phyloP scores from a whole-genome alignment of 2,329 filamentous ascomycete genomes.

The Alternaria sp. region DNA sequence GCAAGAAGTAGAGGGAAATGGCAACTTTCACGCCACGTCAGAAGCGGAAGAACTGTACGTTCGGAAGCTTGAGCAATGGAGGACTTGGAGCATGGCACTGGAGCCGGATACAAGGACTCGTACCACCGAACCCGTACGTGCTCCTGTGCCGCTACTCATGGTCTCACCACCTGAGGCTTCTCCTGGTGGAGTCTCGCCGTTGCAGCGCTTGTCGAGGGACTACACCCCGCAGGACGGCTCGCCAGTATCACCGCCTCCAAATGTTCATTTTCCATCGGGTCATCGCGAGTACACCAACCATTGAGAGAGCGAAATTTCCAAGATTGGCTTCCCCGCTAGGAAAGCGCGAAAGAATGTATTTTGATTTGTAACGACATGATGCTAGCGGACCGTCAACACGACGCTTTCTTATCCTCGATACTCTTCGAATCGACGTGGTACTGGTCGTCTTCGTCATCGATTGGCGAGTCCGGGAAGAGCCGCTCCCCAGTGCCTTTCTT shows the following conservation, averaged over 20 bases:
- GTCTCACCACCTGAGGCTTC: constrained; percentile 8
- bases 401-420: constrained; percentile 9
- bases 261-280: constrained; percentile 9
- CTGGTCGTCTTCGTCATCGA: constrained; percentile 14
- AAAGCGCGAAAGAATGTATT: not conserved
- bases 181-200: constrained; percentile 12
- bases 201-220: constrained; percentile 12
- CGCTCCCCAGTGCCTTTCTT: constrained; percentile 12
- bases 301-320: not conserved
- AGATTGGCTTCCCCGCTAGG: not conserved
- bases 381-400: not conserved
- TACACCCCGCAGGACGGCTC: not conserved
- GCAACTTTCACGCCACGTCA: not conserved
- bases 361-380: not conserved
- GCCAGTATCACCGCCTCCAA: constrained; percentile 12
- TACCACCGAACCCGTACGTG: not conserved
- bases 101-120: not conserved
- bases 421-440: not conserved
- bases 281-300: not conserved
- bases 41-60: constrained; percentile 17
- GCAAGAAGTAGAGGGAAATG: constrained; percentile 22
- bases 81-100: constrained; percentile 9
- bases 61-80: constrained; percentile 15
- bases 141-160: constrained; percentile 4
- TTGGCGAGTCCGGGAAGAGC: constrained; percentile 17